These are phyloP conservation scores for Sugiyamaella grinbergsii DNA, from an alignment of 1,139 yeast species.

Conservation along the genomic window DNA sequence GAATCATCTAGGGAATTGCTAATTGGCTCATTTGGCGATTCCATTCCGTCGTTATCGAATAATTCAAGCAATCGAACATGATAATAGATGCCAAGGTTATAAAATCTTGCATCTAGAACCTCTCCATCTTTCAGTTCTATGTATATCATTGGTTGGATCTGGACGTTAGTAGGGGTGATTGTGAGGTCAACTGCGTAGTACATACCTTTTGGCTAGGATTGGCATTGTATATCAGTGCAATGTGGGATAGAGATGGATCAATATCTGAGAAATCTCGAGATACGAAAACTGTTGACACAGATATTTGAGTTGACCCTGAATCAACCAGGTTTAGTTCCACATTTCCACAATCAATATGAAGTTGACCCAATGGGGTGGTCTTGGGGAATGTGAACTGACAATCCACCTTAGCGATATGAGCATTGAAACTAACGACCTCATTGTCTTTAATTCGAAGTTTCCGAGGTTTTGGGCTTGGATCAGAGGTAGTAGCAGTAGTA, in stretches of 20 bases:
- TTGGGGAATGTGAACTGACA: slow-evolving; percentile 16
- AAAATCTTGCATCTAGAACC: slow-evolving; percentile 28
- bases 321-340: slow-evolving; percentile 27
- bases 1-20: slow-evolving; percentile 18
- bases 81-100: slow-evolving; percentile 36
- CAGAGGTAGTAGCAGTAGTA: neutral
- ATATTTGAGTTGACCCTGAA: slow-evolving; percentile 20
- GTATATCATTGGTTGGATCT: slow-evolving; percentile 31
- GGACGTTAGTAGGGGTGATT: neutral
- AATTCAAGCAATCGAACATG: slow-evolving; percentile 35
- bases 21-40: slow-evolving; percentile 3
- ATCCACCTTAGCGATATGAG: slow-evolving; percentile 6
- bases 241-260: slow-evolving; percentile 27
- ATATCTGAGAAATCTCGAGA: slow-evolving; percentile 31
- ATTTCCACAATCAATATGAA: slow-evolving; percentile 39
- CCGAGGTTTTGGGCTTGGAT: neutral
- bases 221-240: slow-evolving; percentile 32
- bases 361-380: slow-evolving; percentile 26
- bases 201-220: slow-evolving; percentile 32
- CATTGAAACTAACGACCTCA: slow-evolving; percentile 8
- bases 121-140: slow-evolving; percentile 27
- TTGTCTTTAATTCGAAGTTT: slow-evolving; percentile 16
- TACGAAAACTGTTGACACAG: slow-evolving; percentile 25
- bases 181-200: slow-evolving; percentile 2
- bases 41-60: slow-evolving; percentile 28